Conservation (phyloP, 2,329 filamentous ascomycete genomes). For the Trichoderma harzianum region DNA sequence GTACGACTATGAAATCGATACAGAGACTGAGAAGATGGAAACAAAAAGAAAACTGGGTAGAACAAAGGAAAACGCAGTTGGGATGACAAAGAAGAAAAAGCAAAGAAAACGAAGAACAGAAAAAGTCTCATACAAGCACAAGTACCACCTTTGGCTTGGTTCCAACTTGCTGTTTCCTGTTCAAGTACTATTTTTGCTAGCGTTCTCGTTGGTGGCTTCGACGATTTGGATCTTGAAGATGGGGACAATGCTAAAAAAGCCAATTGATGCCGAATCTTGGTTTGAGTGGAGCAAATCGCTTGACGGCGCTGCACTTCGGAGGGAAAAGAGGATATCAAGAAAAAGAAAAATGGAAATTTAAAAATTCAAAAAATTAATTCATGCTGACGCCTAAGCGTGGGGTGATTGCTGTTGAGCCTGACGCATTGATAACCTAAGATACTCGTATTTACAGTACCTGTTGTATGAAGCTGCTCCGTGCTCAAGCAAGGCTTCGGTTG, state of each 20-base stretch:
- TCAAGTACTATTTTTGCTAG: not conserved
- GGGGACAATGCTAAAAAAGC: not conserved
- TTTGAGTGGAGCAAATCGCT: not conserved
- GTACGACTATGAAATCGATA: not conserved
- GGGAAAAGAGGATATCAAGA: not conserved
- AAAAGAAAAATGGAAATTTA: not conserved
- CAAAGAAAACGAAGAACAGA: not conserved
- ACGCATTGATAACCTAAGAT: not conserved
- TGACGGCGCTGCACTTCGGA: not conserved
- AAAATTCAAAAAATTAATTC: not conserved
- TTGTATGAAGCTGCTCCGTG: not conserved
- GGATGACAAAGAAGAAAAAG: not conserved
- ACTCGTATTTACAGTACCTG: not conserved
- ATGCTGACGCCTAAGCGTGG: not conserved
- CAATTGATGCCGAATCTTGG: not conserved
- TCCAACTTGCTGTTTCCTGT: not conserved
- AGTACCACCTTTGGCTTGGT: not conserved
- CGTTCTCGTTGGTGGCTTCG: conserved; percentile 6
- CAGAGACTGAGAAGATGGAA: not conserved
- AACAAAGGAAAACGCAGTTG: not conserved
- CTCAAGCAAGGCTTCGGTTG: not conserved
- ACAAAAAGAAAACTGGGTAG: not conserved
- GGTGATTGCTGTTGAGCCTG: not conserved
- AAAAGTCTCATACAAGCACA: not conserved
- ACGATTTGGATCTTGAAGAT: not conserved